phyloP scores from a whole-genome alignment of 345 rosid genomes.

The Pseudoturritis turrita region DNA sequence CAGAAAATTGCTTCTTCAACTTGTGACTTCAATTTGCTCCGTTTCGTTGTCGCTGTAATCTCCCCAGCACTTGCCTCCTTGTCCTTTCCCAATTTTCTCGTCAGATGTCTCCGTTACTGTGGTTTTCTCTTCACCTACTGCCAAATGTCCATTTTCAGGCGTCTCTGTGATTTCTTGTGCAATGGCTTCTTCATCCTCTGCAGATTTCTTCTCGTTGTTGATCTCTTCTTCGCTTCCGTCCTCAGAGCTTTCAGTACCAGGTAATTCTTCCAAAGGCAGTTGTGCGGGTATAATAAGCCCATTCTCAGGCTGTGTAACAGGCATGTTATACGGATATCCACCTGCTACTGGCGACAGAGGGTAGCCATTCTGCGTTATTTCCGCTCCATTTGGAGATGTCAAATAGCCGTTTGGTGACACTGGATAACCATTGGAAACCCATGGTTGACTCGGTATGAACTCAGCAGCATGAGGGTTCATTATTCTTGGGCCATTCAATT shows the following conservation, averaged over 20 bases:
- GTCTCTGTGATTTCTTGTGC: constrained; percentile 29
- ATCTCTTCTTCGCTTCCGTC: constrained; percentile 39
- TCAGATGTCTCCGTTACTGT: constrained; percentile 35
- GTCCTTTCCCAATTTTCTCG: constrained; percentile 34
- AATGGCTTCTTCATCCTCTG: constrained; percentile 38
- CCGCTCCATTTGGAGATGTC: constrained; percentile 50
- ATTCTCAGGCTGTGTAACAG: constrained; percentile 45
- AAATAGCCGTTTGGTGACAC: constrained; percentile 62
- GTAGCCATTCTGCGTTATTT: constrained; percentile 39
- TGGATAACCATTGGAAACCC: constrained; percentile 78
- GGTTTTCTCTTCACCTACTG: constrained; percentile 20
- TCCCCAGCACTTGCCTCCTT: constrained; percentile 70
- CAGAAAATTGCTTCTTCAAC: constrained; percentile 36
- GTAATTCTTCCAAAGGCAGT: constrained; percentile 37
- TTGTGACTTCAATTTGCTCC: constrained; percentile 57
- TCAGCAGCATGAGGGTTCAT: constrained; percentile 99
- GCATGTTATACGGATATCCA: constrained; percentile 38
- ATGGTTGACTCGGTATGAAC: constrained; percentile 83
- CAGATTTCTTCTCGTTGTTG: constrained; percentile 29
- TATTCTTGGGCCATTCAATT: constrained; percentile 59
- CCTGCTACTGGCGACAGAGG: constrained; percentile 52
- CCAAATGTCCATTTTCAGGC: constrained; percentile 33
- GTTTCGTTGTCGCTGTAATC: constrained; percentile 75
- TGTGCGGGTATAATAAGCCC: constrained; percentile 40
- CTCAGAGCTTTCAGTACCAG: constrained; percentile 31